Base-by-base conservation (phyloP, 176 grass and related monocot species). In the Musa beccarii region DNA sequence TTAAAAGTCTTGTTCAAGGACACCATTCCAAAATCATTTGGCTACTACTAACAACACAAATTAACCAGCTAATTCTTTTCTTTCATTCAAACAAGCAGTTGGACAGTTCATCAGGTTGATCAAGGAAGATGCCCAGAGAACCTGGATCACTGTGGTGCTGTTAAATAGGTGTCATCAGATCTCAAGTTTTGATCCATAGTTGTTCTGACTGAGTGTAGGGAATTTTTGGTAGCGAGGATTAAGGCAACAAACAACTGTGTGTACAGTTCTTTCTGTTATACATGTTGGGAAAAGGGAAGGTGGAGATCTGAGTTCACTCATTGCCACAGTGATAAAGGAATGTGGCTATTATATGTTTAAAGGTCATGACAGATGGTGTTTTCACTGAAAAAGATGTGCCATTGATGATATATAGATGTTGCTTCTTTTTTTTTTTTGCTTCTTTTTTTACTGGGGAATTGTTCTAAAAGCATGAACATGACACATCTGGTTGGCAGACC, bases 181-280 rank as follows among this genome's bases (percentile, higher is more conserved):
- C 57, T 28, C 72, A 74, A 56, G 24, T 56, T 73, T 74, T 52
- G 16, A 71, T 51, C 52, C 15, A 86, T 84, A 76, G 83, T 84
- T 76, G 75, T 70, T 57, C 54, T 66, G 79, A 79, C 54, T 63
- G 78, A 53, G 69, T 81, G 74, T 28, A 79, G 80, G 71, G 22
- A 63, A 62, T 72, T 87, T 49, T 89, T 79, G 67, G 50, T 79
- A 82, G 81, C 53, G 29, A 76, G 56, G 54, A 66, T 15, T 19
- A 65, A 65, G 77, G 78, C 79, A 65, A 15, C 5, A 55, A 69
- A 13, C 19, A 57, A 69, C 22, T 15, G 24, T 57, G 53, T 26
- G 51, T 61, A 50, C 51, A 69, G 14, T 79, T 78, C 57, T 53
- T 66, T 78, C 43, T 52, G 19, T 65, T 66, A 66, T 66, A 10